Conservation (phyloP, 768 basidiomycete genomes). For the Leccinum longicurvipes region DNA sequence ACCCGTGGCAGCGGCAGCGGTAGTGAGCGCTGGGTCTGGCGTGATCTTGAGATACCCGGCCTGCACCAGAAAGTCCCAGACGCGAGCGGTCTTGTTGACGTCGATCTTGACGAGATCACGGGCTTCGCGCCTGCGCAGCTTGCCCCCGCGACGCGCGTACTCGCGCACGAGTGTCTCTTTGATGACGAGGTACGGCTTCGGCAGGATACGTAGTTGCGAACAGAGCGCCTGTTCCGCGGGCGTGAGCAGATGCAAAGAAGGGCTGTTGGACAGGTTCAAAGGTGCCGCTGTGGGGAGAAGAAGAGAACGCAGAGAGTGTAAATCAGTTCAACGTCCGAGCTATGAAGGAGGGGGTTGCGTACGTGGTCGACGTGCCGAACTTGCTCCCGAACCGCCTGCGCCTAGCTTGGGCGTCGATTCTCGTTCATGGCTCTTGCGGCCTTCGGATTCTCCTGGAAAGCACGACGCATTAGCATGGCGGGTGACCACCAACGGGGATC, state of each 20-base stretch:
- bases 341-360: conserved; percentile 18
- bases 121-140: conserved; percentile 83
- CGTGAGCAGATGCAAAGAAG: conserved; percentile 86
- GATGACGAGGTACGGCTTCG: conserved; percentile 92
- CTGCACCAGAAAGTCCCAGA: conserved; percentile 91
- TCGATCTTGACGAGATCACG: conserved; percentile 90
- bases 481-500: neutral
- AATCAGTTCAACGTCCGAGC: neutral
- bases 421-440: conserved; percentile 57
- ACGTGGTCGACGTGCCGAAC: conserved; percentile 43
- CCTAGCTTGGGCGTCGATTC: conserved; percentile 53
- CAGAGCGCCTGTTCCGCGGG: conserved; percentile 86
- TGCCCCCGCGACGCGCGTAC: conserved; percentile 85
- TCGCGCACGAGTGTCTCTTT: conserved; percentile 95
- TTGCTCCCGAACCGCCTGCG: conserved; percentile 32
- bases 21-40: conserved; percentile 41
- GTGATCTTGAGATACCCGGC: conserved; percentile 77
- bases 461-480: neutral
- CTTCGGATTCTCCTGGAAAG: conserved; percentile 43
- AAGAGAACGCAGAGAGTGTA: neutral
- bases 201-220: conserved; percentile 84
- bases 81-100: conserved; percentile 86
- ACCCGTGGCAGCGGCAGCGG: conserved; percentile 14
- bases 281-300: conserved; percentile 45
- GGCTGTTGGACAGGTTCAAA: conserved; percentile 88